Conservation (phyloP, 2,329 filamentous ascomycete genomes). For the Aaosphaeria arxii region DNA sequence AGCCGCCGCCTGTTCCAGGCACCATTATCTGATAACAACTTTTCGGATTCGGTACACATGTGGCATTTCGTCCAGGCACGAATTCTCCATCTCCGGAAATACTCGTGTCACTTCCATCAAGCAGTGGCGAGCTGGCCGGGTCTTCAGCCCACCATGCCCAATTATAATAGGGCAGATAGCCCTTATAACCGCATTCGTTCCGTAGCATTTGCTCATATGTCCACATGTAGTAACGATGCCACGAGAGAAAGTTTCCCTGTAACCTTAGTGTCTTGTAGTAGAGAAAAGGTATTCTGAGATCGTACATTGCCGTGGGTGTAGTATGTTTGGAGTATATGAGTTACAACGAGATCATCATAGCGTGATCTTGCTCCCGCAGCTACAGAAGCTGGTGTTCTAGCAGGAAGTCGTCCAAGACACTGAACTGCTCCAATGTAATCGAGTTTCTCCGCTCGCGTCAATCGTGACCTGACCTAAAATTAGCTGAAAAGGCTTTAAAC, state of each 20-base stretch:
- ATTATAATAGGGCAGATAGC: slow-evolving; percentile 37
- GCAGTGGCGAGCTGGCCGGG: slow-evolving; percentile 27
- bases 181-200: slow-evolving; percentile 39
- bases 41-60: background rate
- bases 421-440: slow-evolving; percentile 17
- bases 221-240: slow-evolving; percentile 38
- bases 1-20: background rate
- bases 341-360: slow-evolving; percentile 25
- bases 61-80: background rate
- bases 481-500: too few relatives aligned
- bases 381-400: slow-evolving; percentile 7
- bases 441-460: background rate
- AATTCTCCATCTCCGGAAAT: slow-evolving; percentile 40
- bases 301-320: slow-evolving; percentile 13
- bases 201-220: slow-evolving; percentile 36
- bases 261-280: background rate
- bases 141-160: background rate
- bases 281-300: background rate
- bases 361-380: slow-evolving; percentile 18
- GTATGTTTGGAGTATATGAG: slow-evolving; percentile 17
- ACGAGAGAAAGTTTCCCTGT: slow-evolving; percentile 16
- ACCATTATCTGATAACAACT: background rate
- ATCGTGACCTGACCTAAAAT: too few relatives aligned
- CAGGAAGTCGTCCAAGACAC: slow-evolving; percentile 13
- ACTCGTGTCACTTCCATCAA: slow-evolving; percentile 50